These are phyloP conservation scores for Phytophthora tentaculata DNA, from an alignment of 352 stramenopile genomes.

Conservation along the genomic window DNA sequence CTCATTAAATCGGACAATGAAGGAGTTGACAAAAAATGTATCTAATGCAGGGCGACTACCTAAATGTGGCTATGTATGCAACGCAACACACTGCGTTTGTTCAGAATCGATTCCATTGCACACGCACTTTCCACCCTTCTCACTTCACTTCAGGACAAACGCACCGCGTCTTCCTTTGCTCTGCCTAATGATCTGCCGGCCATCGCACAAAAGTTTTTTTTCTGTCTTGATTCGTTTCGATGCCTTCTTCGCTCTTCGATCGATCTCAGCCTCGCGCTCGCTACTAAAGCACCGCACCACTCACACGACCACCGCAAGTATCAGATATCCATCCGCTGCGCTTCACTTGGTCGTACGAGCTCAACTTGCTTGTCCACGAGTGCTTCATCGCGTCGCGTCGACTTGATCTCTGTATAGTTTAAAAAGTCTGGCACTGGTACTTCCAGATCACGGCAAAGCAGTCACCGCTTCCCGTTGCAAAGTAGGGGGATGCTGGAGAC, in stretches of 20 bases:
- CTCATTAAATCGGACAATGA: conserved; percentile 10
- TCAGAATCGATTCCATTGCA: conserved; percentile 50
- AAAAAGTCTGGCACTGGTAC: conserved; percentile 89
- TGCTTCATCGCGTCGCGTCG: conserved; percentile 31
- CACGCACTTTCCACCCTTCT: conserved; percentile 41
- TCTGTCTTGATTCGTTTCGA: conserved; percentile 38
- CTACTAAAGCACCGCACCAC: conserved; percentile 20
- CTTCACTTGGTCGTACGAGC: conserved; percentile 23
- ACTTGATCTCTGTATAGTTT: conserved; percentile 62
- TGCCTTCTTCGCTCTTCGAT: conserved; percentile 33
- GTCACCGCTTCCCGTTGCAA: conserved; percentile 84
- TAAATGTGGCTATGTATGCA: conserved; percentile 15
- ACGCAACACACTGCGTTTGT: conserved; percentile 26
- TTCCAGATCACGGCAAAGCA: conserved; percentile 90
- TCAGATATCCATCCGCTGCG: conserved; percentile 24
- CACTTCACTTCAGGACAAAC: conserved; percentile 38
- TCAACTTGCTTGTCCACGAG: conserved; percentile 10
- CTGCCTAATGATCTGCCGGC: conserved; percentile 35
- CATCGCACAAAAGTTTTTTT: conserved; percentile 45
- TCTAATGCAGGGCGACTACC: conserved; percentile 27
- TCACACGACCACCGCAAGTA: conserved; percentile 28
- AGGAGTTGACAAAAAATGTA: conserved; percentile 30
- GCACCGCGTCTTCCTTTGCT: conserved; percentile 25
- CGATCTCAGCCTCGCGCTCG: conserved; percentile 30
- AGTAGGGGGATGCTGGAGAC: conserved; percentile 85